These are phyloP conservation scores for Phytophthora lateralis DNA, from an alignment of 352 stramenopile genomes.

Conservation along the genomic window DNA sequence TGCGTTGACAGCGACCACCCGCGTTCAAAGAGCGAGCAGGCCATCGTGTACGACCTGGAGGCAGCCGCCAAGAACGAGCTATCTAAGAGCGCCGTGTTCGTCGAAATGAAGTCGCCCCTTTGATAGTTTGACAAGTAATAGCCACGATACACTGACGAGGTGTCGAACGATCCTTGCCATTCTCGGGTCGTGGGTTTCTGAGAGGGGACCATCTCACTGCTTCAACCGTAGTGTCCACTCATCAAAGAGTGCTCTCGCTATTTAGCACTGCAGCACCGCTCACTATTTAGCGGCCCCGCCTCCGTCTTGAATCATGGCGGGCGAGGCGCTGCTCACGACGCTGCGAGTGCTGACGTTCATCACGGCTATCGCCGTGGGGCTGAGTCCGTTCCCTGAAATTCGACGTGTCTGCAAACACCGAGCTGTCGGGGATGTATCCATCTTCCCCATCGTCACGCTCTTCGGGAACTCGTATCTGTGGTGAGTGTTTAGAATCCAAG, in stretches of 20 bases:
- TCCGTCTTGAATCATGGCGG: background rate
- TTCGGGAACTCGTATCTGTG: slow-evolving; percentile 29
- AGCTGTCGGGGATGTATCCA: slow-evolving; percentile 15
- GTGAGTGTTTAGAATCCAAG: background rate
- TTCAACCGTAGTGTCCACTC: slow-evolving; percentile 12
- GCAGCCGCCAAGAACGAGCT: background rate
- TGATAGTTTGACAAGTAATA: slow-evolving; percentile 5
- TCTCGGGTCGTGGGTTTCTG: background rate
- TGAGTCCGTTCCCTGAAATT: slow-evolving; percentile 27
- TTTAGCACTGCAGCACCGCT: background rate
- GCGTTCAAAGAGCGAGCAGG: slow-evolving; percentile 20
- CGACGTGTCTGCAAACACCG: slow-evolving; percentile 21
- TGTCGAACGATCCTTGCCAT: background rate
- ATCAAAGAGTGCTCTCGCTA: slow-evolving; percentile 1
- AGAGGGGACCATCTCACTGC: slow-evolving; percentile 1
- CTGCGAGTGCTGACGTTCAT: slow-evolving; percentile 31
- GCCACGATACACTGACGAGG: background rate
- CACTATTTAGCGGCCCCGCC: background rate
- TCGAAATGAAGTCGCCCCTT: slow-evolving; percentile 8
- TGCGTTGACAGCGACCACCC: background rate
- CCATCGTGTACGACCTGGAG: slow-evolving; percentile 25
- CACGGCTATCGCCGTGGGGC: slow-evolving; percentile 16
- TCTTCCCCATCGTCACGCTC: slow-evolving; percentile 26
- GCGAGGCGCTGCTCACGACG: slow-evolving; percentile 7
- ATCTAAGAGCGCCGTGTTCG: slow-evolving; percentile 10